Evolutionary conservation across 306 rosid genomes (phyloP), one percentile per base, ranked within the genome.

Genomic region (Quercus parvula): DNA sequence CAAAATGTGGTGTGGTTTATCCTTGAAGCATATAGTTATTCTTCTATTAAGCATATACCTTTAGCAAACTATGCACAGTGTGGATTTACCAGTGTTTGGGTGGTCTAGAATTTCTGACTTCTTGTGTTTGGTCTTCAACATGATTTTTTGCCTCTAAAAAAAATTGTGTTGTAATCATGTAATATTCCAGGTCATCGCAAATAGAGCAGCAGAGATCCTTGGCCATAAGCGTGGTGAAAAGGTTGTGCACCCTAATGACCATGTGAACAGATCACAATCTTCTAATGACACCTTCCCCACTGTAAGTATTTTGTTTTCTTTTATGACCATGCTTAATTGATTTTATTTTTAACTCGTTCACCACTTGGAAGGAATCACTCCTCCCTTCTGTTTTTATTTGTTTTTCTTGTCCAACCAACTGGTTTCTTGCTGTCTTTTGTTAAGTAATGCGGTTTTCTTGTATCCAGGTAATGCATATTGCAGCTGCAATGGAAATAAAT

Each of bases 231-330:
- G 97, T 6, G 99, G 98, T 1, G 97, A 82, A 15, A 96, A 93
- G 92, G 78, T 85, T 84, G 99, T 96, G 78, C 99, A 93, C 84
- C 99, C 99, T 27, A 93, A 96, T 86, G 99, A 96, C 77, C 99
- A 96, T 82, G 99, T 96, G 75, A 96, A 96, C 82, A 90, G 97
- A 85, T 91, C 99, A 63, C 99, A 96, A 66, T 93, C 98, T 75
- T 96, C 98, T 52, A 96, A 96, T 83, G 99, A 96, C 73, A 96
- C 99, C 12, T 96, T 96, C 83, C 98, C 99, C 75, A 91, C 99
- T 51, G 99, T 96, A 89, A 88, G 92, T 13, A 7, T 79, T 75
- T 83, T 80, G 27, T 30, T 30, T 78, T 58, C 71, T 68, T 38
- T 55, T 52, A 68, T 73, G 22, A 17, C 51, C 69, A 73, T 33